A percentile compares a stretch with the other conserved stretches of the same genome.
Evolutionary conservation across 169 alveolate genomes (phyloP).

Genomic region (Plasmodium sp.): DNA sequence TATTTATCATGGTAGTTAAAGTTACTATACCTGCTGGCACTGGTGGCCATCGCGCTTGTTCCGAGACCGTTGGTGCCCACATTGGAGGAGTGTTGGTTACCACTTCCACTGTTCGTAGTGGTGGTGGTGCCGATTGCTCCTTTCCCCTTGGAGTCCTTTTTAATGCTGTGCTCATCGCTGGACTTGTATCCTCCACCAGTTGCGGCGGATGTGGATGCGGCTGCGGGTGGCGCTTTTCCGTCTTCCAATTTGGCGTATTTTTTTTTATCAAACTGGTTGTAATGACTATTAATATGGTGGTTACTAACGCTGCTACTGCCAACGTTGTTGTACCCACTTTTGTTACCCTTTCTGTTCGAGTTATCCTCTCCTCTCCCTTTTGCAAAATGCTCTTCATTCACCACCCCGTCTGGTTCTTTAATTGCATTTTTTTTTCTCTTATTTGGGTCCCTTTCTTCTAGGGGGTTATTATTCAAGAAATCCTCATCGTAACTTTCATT

Average conservation of each 20-base stretch:
- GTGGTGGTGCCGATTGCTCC: background rate
- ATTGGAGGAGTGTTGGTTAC: background rate
- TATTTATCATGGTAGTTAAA: constrained; percentile 54
- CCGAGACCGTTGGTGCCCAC: background rate
- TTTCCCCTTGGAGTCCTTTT: constrained; percentile 41
- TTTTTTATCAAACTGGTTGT: constrained; percentile 26
- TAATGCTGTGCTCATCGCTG: constrained; percentile 10
- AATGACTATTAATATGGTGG: constrained; percentile 27
- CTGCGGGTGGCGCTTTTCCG: constrained; percentile 1
- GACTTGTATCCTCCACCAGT: constrained; percentile 8
- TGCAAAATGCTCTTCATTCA: constrained; percentile 15
- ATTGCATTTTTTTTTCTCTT: constrained; percentile 11
- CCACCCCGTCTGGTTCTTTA: constrained; percentile 9
- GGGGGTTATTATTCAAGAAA: constrained; percentile 9
- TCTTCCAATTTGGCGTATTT: constrained; percentile 11
- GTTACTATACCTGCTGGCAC: constrained; percentile 46
- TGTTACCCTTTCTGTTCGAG: constrained; percentile 3
- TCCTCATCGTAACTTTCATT: constrained; percentile 14
- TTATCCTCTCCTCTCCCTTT: constrained; percentile 5
- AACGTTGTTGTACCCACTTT: background rate
- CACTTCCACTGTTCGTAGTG: background rate
- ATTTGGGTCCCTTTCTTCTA: constrained; percentile 9
- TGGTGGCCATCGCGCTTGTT: background rate
- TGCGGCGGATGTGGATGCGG: background rate
- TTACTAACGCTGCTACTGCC: background rate